Percentiles rank a stretch among this genome's conserved stretches.
Conservation (phyloP, 139 green algal species). For the Coccomyxa sp. region DNA sequence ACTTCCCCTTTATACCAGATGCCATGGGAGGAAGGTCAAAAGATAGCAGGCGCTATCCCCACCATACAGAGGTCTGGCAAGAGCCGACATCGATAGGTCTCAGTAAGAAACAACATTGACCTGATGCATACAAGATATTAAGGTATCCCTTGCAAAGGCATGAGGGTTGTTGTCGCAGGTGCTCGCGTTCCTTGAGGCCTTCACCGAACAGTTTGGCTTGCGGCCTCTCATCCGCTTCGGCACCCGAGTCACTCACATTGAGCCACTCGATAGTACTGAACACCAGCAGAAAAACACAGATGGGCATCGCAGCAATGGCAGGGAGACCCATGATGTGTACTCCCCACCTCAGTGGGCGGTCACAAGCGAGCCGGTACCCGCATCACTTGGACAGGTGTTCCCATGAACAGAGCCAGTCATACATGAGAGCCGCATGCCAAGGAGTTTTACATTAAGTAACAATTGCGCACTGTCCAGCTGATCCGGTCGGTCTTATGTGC, state of each 20-base stretch:
- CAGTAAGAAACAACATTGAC: background rate
- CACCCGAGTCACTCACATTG: conserved; percentile 21
- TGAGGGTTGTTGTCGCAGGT: conserved; percentile 23
- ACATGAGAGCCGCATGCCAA: background rate
- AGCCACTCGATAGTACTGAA: background rate
- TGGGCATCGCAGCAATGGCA: background rate
- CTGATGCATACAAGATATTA: background rate
- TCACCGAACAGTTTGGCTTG: conserved; percentile 38
- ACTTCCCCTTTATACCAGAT: conserved; percentile 53
- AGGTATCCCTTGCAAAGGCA: background rate
- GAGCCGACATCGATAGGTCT: background rate
- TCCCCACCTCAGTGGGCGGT: background rate
- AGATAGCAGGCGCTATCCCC: conserved; percentile 35
- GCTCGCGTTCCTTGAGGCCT: conserved; percentile 46
- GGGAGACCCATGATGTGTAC: background rate
- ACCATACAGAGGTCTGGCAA: conserved; percentile 27
- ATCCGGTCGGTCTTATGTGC: background rate
- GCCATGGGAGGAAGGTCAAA: background rate
- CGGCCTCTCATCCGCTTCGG: conserved; percentile 21
- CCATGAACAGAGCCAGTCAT: background rate
- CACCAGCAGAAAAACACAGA: background rate
- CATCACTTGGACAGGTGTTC: too few species aligned
- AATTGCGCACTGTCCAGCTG: background rate
- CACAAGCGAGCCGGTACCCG: background rate
- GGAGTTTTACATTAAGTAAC: too few species aligned